Evolutionary conservation across 2,329 filamentous ascomycete genomes (phyloP), one percentile per base, ranked within the genome.

Genomic region (Bipolaris oryzae): DNA sequence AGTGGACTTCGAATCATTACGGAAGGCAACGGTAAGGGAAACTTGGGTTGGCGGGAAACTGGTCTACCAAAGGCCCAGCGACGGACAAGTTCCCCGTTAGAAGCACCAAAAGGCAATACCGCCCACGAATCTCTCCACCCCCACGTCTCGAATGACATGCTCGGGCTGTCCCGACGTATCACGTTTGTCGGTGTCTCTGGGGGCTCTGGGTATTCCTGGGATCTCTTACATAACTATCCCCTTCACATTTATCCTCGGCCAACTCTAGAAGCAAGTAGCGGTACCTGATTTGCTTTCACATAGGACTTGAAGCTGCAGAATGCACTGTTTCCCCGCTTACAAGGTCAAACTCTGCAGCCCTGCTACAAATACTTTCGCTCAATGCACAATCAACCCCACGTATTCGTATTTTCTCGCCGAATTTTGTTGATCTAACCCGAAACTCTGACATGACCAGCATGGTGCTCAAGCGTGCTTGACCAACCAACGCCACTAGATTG

Each of bases 11-110:
- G 85, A 87, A 55, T 55, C 62, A 20, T 64, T 90, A 51, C 81
- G 85, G 21, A 76, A 75, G 4, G 67, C 88, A 7, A 79, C 74
- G 46, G 87, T 90, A 1, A 79, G 76, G 58, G 87, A 90, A 77
- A 90, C 88, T 0, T 91, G 88, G 88, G 82, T 90, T 34, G 86
- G 78, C 2, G 88, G 88, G 0, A 75, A 71, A 53, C 70, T 62
- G 52, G 77, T 79, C 5, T 79, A 75, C 54, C 64, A 51, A 53
- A 64, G 71, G 10, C 52, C 63, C 21, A 60, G 50, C 1, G 50
- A 58, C 28, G 58, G 54, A 44, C 33, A 57, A 51, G 48, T 53
- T 48, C 49, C 58, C 23, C 60, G 37, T 37, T 46, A 49, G 35
- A 39, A 7, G 44, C 15, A 23, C 28, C 35, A 21, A 21, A 25